Evolutionary conservation across 345 rosid species (phyloP).

Genomic region (Eucalyptus marginata): DNA sequence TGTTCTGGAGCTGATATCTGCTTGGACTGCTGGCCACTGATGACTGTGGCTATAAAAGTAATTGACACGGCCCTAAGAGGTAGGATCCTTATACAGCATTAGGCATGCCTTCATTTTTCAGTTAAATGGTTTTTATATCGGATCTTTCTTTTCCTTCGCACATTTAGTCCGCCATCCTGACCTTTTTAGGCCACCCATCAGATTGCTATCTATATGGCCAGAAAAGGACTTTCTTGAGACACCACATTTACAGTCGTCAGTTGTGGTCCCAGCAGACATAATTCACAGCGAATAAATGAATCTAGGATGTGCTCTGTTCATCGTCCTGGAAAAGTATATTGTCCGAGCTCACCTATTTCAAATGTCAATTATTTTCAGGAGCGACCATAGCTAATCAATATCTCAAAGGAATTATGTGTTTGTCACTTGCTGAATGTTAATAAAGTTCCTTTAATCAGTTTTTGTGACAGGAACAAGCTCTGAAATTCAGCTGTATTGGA

Average conservation of each 20-base stretch:
- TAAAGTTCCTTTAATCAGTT: not conserved
- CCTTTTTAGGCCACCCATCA: not conserved
- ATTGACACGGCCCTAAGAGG: conserved; percentile 82
- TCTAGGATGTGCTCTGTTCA: not conserved
- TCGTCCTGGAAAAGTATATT: not conserved
- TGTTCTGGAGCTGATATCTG: conserved; percentile 95
- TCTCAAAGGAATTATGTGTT: not conserved
- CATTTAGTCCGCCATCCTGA: not conserved
- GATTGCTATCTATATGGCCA: not conserved
- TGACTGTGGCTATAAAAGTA: conserved; percentile 54
- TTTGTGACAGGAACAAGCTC: not conserved
- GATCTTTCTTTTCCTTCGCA: not conserved
- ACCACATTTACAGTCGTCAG: not conserved
- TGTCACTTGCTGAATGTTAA: not conserved
- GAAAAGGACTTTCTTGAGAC: not conserved
- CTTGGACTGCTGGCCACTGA: conserved; percentile 87
- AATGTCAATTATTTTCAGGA: not conserved
- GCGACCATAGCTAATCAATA: not conserved
- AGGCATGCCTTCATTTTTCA: not conserved
- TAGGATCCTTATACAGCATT: not conserved
- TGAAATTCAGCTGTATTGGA: not conserved
- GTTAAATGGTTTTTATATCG: not conserved
- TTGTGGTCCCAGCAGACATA: not conserved
- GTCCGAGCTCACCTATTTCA: not conserved
- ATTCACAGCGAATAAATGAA: not conserved